A percentile compares a stretch with the other conserved stretches of the same genome.
These are phyloP conservation scores for Suhomyces sp. DNA, from an alignment of 805 yeast species.

Conservation along the genomic window DNA sequence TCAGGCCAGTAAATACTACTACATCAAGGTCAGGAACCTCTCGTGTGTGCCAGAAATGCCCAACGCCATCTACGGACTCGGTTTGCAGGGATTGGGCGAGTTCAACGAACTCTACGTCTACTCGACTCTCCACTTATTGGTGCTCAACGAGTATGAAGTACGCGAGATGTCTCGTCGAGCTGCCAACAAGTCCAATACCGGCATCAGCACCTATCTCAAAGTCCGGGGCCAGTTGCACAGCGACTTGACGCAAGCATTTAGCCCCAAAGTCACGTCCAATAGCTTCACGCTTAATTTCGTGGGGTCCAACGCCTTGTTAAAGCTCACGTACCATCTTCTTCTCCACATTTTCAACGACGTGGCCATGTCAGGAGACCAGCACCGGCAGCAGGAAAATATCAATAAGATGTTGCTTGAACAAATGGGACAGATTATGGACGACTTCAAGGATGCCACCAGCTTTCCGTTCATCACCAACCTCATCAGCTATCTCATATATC, in stretches of 20 bases:
- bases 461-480: slow-evolving; percentile 18
- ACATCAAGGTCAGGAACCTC: slow-evolving; percentile 29
- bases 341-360: slow-evolving; percentile 7
- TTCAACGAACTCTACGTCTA: slow-evolving; percentile 27
- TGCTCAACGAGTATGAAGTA: slow-evolving; percentile 23
- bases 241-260: slow-evolving; percentile 15
- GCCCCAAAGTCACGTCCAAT: slow-evolving; percentile 12
- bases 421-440: slow-evolving; percentile 1
- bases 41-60: neutral
- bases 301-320: slow-evolving; percentile 11
- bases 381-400: neutral
- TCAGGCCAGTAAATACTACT: slow-evolving; percentile 38
- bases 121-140: slow-evolving; percentile 27
- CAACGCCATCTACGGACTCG: slow-evolving; percentile 15
- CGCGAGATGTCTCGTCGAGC: slow-evolving; percentile 1
- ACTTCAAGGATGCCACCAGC: slow-evolving; percentile 1
- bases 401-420: slow-evolving; percentile 2
- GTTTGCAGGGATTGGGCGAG: slow-evolving; percentile 17
- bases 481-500: slow-evolving; percentile 14
- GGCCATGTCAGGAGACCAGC: neutral
- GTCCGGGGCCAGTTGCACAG: slow-evolving; percentile 12
- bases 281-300: slow-evolving; percentile 16
- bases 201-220: slow-evolving; percentile 7
- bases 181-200: slow-evolving; percentile 1
- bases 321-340: slow-evolving; percentile 15